A percentile compares a stretch with the other conserved stretches of the same genome.
Conservation (phyloP, 139 green algal species). For the Ulvella scutata region DNA sequence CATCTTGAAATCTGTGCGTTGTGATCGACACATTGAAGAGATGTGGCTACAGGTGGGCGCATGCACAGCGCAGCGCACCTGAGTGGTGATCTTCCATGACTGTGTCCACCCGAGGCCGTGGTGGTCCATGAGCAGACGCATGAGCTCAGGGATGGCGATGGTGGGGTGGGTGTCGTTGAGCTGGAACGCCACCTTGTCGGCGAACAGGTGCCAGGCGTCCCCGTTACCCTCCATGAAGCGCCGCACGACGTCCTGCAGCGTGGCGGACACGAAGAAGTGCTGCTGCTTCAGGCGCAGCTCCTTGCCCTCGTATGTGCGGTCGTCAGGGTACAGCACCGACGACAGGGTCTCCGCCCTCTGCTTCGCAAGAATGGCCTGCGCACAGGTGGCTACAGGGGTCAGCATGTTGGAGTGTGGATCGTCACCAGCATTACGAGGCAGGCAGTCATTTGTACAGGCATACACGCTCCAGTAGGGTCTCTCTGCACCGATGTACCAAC, state of each 20-base stretch:
- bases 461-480: not conserved
- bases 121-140: constrained; percentile 95
- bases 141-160: constrained; percentile 87
- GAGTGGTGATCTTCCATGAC: constrained; percentile 68
- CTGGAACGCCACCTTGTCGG: constrained; percentile 84
- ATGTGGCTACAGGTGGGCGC: too few relatives aligned
- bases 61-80: constrained; percentile 24
- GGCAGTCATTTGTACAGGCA: constrained; percentile 1
- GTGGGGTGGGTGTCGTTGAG: constrained; percentile 97
- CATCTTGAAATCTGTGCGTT: too few relatives aligned
- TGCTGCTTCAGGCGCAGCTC: constrained; percentile 98
- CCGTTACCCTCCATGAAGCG: constrained; percentile 59
- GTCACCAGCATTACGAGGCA: not conserved
- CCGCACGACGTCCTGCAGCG: constrained; percentile 79
- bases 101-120: constrained; percentile 84
- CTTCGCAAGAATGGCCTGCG: constrained; percentile 83
- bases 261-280: constrained; percentile 95
- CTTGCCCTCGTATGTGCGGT: constrained; percentile 92
- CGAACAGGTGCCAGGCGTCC: constrained; percentile 45
- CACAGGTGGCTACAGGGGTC: constrained; percentile 34
- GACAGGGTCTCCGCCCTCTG: constrained; percentile 92
- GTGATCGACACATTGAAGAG: too few relatives aligned
- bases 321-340: constrained; percentile 94
- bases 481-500: too few relatives aligned
- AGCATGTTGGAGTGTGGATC: not conserved